A percentile compares a stretch with the other conserved stretches of the same genome.
phyloP scores from a whole-genome alignment of 345 rosid genomes.

The Eucalyptus sideroxylon region DNA sequence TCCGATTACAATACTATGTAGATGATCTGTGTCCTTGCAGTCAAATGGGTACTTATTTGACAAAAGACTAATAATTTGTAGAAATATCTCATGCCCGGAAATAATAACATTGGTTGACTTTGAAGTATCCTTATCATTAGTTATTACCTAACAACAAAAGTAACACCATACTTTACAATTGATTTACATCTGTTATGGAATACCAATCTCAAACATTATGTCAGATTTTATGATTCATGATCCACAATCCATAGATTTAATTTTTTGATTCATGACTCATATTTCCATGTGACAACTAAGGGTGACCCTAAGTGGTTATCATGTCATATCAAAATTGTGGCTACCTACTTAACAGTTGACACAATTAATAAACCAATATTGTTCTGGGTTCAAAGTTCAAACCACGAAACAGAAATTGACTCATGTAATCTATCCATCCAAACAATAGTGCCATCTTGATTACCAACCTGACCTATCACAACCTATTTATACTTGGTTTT shows the following conservation, averaged over 20 bases:
- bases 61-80: too few species aligned
- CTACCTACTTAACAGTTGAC: neutral
- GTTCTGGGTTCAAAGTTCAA: neutral
- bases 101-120: rapidly evolving
- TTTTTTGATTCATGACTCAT: neutral
- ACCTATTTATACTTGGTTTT: neutral
- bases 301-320: too few species aligned
- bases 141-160: neutral
- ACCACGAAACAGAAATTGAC: rapidly evolving
- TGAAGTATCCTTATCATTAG: neutral
- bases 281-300: neutral
- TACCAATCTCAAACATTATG: neutral
- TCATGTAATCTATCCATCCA: neutral
- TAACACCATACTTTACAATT: neutral
- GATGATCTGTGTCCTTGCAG: too few species aligned
- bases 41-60: too few species aligned
- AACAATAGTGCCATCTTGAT: neutral
- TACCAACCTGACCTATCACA: neutral
- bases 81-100: neutral
- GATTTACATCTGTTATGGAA: neutral
- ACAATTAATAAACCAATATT: neutral
- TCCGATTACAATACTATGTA: too few species aligned
- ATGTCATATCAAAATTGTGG: neutral
- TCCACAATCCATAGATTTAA: neutral
- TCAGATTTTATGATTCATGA: neutral